phyloP scores from a whole-genome alignment of 352 stramenopile genomes.

The Phytophthora pinifolia region DNA sequence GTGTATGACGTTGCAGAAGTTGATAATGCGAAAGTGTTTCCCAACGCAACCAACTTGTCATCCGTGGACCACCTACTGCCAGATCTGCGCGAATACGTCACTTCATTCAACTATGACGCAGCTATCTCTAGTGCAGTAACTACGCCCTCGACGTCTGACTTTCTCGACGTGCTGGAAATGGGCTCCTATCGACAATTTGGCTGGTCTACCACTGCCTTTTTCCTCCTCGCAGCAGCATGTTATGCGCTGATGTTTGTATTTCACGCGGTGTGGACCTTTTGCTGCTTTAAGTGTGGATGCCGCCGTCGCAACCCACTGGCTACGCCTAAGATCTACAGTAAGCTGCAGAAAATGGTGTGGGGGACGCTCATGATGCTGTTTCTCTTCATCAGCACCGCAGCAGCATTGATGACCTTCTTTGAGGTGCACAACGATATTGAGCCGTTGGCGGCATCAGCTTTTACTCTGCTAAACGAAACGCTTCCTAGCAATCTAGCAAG shows the following conservation, averaged over 20 bases:
- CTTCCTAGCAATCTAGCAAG: constrained; percentile 30
- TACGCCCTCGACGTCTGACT: neutral
- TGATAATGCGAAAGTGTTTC: constrained; percentile 50
- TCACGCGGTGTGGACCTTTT: constrained; percentile 49
- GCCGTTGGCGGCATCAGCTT: constrained; percentile 26
- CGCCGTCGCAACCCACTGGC: constrained; percentile 42
- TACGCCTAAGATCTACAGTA: constrained; percentile 49
- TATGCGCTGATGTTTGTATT: constrained; percentile 43
- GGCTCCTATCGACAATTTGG: constrained; percentile 50
- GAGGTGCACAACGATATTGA: constrained; percentile 35
- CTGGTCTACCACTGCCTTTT: constrained; percentile 38
- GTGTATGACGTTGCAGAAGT: constrained; percentile 57
- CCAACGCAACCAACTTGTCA: constrained; percentile 36
- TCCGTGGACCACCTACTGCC: constrained; percentile 37
- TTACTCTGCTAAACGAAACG: constrained; percentile 25
- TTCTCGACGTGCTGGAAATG: constrained; percentile 28
- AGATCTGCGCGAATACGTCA: constrained; percentile 46
- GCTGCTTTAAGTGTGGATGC: constrained; percentile 52
- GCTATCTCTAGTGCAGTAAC: constrained; percentile 23
- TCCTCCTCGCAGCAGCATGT: constrained; percentile 22
- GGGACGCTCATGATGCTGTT: constrained; percentile 37
- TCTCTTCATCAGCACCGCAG: constrained; percentile 20
- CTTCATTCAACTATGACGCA: constrained; percentile 41
- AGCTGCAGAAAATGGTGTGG: constrained; percentile 46
- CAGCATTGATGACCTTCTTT: constrained; percentile 35